A percentile compares a stretch with the other conserved stretches of the same genome.
Conservation (phyloP, 2,329 filamentous ascomycete species). For the Ophiostoma sp. region DNA sequence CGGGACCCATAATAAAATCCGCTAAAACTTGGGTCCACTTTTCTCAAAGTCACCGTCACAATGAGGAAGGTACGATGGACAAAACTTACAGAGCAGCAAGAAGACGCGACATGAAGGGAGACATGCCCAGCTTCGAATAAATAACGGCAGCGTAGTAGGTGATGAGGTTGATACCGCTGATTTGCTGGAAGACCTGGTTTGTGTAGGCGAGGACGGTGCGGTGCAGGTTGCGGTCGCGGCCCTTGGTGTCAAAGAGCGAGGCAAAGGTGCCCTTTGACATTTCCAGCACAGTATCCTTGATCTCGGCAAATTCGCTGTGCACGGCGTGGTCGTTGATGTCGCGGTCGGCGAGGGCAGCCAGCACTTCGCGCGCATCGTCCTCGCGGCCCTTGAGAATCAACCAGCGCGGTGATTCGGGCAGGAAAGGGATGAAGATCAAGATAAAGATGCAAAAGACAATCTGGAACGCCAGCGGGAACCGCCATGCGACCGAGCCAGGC, state of each 20-base stretch:
- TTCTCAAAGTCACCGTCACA: too few relatives aligned
- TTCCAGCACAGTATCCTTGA: conserved; percentile 68
- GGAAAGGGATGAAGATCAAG: conserved; percentile 50
- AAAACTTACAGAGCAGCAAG: conserved; percentile 27
- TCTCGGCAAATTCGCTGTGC: conserved; percentile 52
- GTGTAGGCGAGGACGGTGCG: conserved; percentile 31
- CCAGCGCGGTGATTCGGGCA: conserved; percentile 55
- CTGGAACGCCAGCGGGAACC: conserved; percentile 62
- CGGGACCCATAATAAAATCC: too few relatives aligned
- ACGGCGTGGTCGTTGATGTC: conserved; percentile 53
- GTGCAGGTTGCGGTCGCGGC: conserved; percentile 31
- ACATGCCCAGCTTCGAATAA: conserved; percentile 30
- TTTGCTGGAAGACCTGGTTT: conserved; percentile 46
- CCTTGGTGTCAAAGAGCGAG: conserved; percentile 30
- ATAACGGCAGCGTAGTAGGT: conserved; percentile 32
- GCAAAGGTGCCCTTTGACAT: conserved; percentile 33
- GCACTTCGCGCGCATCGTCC: conserved; percentile 46
- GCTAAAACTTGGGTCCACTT: not conserved
- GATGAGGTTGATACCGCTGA: conserved; percentile 33
- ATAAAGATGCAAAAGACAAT: conserved; percentile 61
- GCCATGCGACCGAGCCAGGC: conserved; percentile 53
- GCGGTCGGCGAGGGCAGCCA: conserved; percentile 44
- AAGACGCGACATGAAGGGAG: conserved; percentile 27
- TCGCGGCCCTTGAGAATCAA: conserved; percentile 47
- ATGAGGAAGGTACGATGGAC: not conserved